Evolutionary conservation across 2,329 filamentous ascomycete species (phyloP), one percentile per base, ranked within the genome.

Genomic region (Talaromyces sp.): DNA sequence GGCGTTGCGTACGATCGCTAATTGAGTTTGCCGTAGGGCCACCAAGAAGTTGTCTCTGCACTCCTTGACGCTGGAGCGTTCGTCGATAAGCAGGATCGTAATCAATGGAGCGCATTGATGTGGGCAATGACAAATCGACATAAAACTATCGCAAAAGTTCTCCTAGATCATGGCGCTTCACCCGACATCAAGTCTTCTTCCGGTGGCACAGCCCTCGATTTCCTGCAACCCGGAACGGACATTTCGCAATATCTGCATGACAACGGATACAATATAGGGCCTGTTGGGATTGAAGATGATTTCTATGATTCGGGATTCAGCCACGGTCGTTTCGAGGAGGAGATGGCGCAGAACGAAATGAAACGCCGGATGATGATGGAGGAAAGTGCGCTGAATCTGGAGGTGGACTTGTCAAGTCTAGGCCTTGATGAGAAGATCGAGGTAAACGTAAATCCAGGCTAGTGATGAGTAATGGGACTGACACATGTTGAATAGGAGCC

Each of bases 81-180:
- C 72, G 93, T 98, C 61, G 93, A 99, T 79, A 90, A 90, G 72
- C 94, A 98, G 78, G 95, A 99, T 75, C 91, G 90, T 68, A 98
- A 98, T 75, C 90, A 96, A 74, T 99, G 95, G 95, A 98, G 92
- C 72, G 91, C 95, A 14, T 83, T 99, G 67, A 99, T 99, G 93
- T 99, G 95, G 95, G 94, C 95, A 59, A 98, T 98, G 92, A 99
- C 95, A 64, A 99, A 99, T 77, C 84, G 93, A 65, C 95, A 99
- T 79, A 98, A 98, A 79, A 89, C 88, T 57, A 99, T 99, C 70
- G 93, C 94, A 41, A 98, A 98, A 78, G 84, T 93, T 11, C 82
- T 99, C 16, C 85, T 99, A 39, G 94, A 99, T 75, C 91, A 95
- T 72, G 93, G 93, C 16, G 95, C 95, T 22, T 97, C 93, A n/a